phyloP scores from a whole-genome alignment of 2,329 filamentous ascomycete genomes.

The Talaromyces sp. region DNA sequence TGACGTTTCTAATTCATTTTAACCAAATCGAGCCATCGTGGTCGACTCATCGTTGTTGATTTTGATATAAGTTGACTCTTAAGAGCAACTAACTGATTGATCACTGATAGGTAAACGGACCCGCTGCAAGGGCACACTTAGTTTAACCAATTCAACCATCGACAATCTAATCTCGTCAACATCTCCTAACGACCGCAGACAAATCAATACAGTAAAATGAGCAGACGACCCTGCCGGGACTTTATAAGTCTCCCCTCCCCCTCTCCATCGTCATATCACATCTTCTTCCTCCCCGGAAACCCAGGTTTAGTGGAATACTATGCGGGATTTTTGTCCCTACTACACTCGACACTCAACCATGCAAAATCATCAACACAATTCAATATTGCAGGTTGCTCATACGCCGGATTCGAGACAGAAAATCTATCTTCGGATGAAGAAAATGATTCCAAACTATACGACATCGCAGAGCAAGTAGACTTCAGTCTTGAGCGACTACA shows the following conservation, averaged over 20 bases:
- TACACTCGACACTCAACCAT: conserved; percentile 7
- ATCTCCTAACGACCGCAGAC: too few relatives aligned
- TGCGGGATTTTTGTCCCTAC: not conserved
- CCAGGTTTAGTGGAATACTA: conserved; percentile 14
- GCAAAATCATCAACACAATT: not conserved
- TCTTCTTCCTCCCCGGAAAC: conserved; percentile 16
- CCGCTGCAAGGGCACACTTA: too few relatives aligned
- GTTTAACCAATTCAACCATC: too few relatives aligned
- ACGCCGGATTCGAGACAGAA: conserved; percentile 6
- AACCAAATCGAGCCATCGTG: too few relatives aligned
- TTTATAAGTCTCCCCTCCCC: not conserved
- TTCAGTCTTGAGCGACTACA: not conserved
- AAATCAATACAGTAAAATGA: not conserved
- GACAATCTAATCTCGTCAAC: too few relatives aligned
- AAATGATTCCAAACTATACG: not conserved
- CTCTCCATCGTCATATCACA: conserved; percentile 7
- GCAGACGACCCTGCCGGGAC: not conserved
- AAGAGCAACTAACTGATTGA: too few relatives aligned
- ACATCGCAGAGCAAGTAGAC: conserved; percentile 10
- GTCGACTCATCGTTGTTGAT: too few relatives aligned
- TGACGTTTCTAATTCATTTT: too few relatives aligned
- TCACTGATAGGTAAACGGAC: too few relatives aligned
- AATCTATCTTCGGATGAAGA: not conserved
- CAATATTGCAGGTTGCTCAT: conserved; percentile 9
- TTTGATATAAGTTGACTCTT: too few relatives aligned